Percentiles rank a stretch among this genome's conserved stretches.
Conservation (phyloP, 2,329 filamentous ascomycete genomes). For the Scortechinia acanthostroma region DNA sequence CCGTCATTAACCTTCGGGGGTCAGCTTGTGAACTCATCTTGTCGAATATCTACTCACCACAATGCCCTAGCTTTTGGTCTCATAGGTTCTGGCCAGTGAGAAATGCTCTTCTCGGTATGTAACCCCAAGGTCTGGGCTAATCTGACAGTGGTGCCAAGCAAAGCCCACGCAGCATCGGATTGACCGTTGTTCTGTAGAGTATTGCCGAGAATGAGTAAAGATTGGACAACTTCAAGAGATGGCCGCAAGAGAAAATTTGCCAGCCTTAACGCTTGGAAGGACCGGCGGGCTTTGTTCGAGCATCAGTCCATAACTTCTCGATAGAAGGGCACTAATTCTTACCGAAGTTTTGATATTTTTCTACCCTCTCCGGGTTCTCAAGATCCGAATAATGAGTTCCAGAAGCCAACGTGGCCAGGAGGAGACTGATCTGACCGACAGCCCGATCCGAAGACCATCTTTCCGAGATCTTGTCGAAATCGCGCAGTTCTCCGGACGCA, state of each 20-base stretch:
- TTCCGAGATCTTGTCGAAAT: not conserved
- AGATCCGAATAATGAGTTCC: slow-evolving; percentile 19
- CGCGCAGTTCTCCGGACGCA: slow-evolving; percentile 6
- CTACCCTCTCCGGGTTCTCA: slow-evolving; percentile 12
- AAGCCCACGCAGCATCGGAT: slow-evolving; percentile 18
- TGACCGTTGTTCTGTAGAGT: slow-evolving; percentile 18
- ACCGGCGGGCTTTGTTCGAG: not conserved
- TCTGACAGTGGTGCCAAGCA: slow-evolving; percentile 18
- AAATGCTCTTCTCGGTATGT: slow-evolving; percentile 7
- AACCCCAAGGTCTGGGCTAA: slow-evolving; percentile 20
- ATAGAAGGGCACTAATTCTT: slow-evolving; percentile 3
- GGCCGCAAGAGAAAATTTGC: not conserved
- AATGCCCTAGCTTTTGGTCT: not conserved
- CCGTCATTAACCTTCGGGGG: too few relatives aligned
- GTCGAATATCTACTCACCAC: not conserved
- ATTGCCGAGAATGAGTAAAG: not conserved
- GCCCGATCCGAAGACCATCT: slow-evolving; percentile 10
- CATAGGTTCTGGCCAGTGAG: not conserved
- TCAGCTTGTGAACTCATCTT: too few relatives aligned
- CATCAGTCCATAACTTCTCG: not conserved
- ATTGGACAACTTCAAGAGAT: not conserved
- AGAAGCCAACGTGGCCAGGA: slow-evolving; percentile 16
- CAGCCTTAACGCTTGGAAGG: not conserved
- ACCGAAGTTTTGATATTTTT: slow-evolving; percentile 16
- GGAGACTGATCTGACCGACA: slow-evolving; percentile 15